Evolutionary conservation across 2,329 filamentous ascomycete species (phyloP), one percentile per base, ranked within the genome.

Genomic region (Colletotrichum sp.): DNA sequence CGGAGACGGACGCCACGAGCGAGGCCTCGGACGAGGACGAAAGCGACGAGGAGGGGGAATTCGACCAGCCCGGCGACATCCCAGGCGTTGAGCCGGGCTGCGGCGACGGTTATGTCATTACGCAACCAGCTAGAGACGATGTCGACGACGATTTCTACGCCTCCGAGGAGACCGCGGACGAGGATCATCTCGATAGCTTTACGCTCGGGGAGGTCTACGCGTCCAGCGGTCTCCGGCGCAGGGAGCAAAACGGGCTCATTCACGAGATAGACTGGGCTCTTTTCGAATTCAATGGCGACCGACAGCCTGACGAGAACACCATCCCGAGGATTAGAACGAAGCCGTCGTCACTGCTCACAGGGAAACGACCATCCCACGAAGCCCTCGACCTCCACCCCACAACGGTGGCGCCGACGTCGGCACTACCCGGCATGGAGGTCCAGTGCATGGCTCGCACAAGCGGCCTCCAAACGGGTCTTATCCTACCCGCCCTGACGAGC

Each of bases 211-310:
- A 95, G 80, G 88, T 99, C 6, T 95, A 98, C 80, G 96, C 96
- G 1, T 98, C 95, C 0, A 98, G 96, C 26, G 96, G 96, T 8
- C 94, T 99, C 74, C 92, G 95, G 6, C 92, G 96, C 34, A 93
- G 94, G 67, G 90, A 93, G 70, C 90, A 92, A 75, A 89, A 94
- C 76, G 93, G 93, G 6, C 87, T 98, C 28, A 88, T 95, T 8
- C 96, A 98, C 82, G 96, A 99, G 83, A 96, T 99, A 60, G 96
- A 99, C 83, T 99, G 96, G 96, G 96, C 96, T 0, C 87, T 99
- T 4, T 96, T 99, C 79, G 92, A 94, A 79, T 95, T 99, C 78
- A 88, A 93, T 13, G 88, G 93, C 6, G 90, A 93, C 13, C 92
- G 96, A 2, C 86, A 93, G 16, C 94, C 96, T 5, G 87, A 90